Evolutionary conservation across 768 basidiomycete species (phyloP).

Genomic region (Podaxis sp.): DNA sequence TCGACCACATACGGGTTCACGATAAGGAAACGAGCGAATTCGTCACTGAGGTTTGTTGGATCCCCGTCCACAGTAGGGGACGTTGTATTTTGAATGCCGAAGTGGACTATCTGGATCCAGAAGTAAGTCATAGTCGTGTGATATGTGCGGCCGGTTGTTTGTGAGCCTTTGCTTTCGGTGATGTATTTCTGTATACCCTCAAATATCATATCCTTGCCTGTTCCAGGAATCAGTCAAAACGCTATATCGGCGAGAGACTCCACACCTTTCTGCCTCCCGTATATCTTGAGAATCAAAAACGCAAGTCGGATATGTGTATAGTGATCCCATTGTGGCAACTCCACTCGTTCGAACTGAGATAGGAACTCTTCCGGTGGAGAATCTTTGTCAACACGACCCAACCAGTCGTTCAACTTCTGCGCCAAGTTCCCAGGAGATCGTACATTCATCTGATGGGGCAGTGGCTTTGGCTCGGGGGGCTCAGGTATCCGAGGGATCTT

Average conservation of each 20-base stretch:
- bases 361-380: slow-evolving; percentile 31
- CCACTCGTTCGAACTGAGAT: slow-evolving; percentile 29
- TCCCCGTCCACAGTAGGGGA: slow-evolving; percentile 13
- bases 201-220: slow-evolving; percentile 45
- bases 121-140: slow-evolving; percentile 50
- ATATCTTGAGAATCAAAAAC: slow-evolving; percentile 36
- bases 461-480: background rate
- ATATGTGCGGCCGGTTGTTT: slow-evolving; percentile 36
- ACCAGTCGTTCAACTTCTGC: slow-evolving; percentile 36
- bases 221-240: background rate
- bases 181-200: slow-evolving; percentile 40
- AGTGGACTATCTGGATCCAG: slow-evolving; percentile 49
- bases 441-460: slow-evolving; percentile 11
- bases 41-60: slow-evolving; percentile 13
- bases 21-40: slow-evolving; percentile 36
- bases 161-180: slow-evolving; percentile 28
- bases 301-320: slow-evolving; percentile 46
- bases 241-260: background rate
- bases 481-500: background rate
- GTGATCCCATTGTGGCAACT: slow-evolving; percentile 45
- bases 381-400: slow-evolving; percentile 29
- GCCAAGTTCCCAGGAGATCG: slow-evolving; percentile 25
- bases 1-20: slow-evolving; percentile 41
- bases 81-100: slow-evolving; percentile 39
- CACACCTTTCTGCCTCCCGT: slow-evolving; percentile 42